A percentile compares a stretch with the other conserved stretches of the same genome.
Conservation (phyloP, 2,329 filamentous ascomycete species). For the Salinomyces thailandicus region DNA sequence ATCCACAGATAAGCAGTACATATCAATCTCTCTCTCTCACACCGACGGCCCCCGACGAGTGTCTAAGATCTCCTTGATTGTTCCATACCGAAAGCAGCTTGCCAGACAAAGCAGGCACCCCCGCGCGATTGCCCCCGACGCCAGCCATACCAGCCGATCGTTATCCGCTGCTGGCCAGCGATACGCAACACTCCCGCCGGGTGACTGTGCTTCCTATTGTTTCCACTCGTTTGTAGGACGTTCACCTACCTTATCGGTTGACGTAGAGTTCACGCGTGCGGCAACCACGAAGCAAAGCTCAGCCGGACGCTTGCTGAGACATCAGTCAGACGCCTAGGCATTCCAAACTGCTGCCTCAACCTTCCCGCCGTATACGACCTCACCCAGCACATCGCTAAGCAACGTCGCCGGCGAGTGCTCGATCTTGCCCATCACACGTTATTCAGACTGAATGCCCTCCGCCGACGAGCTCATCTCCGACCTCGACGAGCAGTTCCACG, state of each 20-base stretch:
- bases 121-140: background rate
- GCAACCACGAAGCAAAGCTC: background rate
- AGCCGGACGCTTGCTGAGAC: background rate
- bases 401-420: too few species aligned
- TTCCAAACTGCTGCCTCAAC: background rate
- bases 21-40: too few species aligned
- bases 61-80: background rate
- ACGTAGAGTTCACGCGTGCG: background rate
- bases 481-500: constrained; percentile 18
- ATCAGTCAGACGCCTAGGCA: background rate
- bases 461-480: constrained; percentile 15
- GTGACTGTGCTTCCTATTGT: background rate
- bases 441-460: constrained; percentile 11
- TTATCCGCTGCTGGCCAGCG: constrained; percentile 5
- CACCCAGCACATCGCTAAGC: background rate
- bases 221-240: background rate
- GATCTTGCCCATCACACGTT: background rate
- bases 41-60: background rate
- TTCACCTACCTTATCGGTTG: background rate
- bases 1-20: background rate
- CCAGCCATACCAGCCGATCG: background rate
- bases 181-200: background rate
- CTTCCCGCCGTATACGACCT: background rate
- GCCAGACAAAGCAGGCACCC: background rate
- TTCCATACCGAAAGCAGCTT: background rate